phyloP scores from a whole-genome alignment of 2,329 filamentous ascomycete genomes.

The Parafenestella ontariensis region DNA sequence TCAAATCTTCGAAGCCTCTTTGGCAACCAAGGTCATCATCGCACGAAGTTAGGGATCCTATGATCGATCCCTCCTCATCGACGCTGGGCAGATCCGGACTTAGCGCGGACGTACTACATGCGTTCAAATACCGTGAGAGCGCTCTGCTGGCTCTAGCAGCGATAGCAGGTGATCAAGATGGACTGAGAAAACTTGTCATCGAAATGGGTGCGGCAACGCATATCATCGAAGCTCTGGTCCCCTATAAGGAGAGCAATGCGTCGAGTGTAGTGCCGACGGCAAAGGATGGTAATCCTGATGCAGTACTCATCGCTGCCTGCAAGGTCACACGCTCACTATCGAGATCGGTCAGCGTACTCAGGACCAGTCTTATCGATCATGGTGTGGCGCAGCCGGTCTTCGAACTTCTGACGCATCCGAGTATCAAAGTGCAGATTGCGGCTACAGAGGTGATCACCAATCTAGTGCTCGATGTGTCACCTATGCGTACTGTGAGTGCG shows the following conservation, averaged over 20 bases:
- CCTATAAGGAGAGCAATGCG: slow-evolving; percentile 56
- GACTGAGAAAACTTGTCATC: slow-evolving; percentile 81
- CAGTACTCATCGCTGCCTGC: slow-evolving; percentile 85
- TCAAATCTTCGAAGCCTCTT: slow-evolving; percentile 57
- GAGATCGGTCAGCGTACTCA: slow-evolving; percentile 80
- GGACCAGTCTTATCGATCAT: slow-evolving; percentile 87
- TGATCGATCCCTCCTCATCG: slow-evolving; percentile 41
- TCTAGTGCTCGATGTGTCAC: slow-evolving; percentile 85
- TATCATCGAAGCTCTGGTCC: slow-evolving; percentile 81
- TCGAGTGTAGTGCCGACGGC: slow-evolving; percentile 42
- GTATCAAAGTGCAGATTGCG: slow-evolving; percentile 82
- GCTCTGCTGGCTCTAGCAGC: slow-evolving; percentile 82
- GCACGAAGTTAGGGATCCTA: slow-evolving; percentile 32
- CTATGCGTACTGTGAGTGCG: slow-evolving; percentile 81
- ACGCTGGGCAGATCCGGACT: slow-evolving; percentile 42
- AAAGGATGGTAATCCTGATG: slow-evolving; percentile 75
- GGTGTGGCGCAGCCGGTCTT: slow-evolving; percentile 81
- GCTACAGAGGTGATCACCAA: slow-evolving; percentile 87
- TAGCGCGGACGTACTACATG: slow-evolving; percentile 66
- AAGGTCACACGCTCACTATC: slow-evolving; percentile 81
- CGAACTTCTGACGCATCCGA: slow-evolving; percentile 73
- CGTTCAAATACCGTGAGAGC: slow-evolving; percentile 77
- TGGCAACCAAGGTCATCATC: slow-evolving; percentile 58
- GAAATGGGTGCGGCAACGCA: slow-evolving; percentile 81
- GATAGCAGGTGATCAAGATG: slow-evolving; percentile 80